phyloP scores from a whole-genome alignment of 2,329 filamentous ascomycete genomes.

The Phialophora verrucosa region DNA sequence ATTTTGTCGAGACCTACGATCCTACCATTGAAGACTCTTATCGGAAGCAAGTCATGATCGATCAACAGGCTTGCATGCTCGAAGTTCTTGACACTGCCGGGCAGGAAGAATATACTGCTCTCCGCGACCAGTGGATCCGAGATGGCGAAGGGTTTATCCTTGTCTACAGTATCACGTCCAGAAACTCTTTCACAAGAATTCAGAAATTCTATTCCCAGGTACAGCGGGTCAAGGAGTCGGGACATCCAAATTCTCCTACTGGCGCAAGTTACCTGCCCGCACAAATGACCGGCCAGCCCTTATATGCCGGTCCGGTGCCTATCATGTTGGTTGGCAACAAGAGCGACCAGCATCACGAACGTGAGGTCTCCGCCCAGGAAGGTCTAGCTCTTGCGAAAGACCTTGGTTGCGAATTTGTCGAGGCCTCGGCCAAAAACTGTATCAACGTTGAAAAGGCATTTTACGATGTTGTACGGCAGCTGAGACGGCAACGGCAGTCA shows the following conservation, averaged over 20 bases:
- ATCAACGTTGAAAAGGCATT: constrained; percentile 99
- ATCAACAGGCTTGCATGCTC: constrained; percentile 93
- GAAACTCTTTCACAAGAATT: constrained; percentile 93
- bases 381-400: constrained; percentile 89
- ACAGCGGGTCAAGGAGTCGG: constrained; percentile 92
- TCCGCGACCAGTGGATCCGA: constrained; percentile 97
- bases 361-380: constrained; percentile 96
- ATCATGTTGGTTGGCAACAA: constrained; percentile 99
- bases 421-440: constrained; percentile 96
- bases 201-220: constrained; percentile 97
- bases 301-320: constrained; percentile 66
- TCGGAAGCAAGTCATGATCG: constrained; percentile 79
- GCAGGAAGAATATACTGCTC: constrained; percentile 96
- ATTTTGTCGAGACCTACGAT: constrained; percentile 92
- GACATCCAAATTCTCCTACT: constrained; percentile 60
- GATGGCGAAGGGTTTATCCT: constrained; percentile 97
- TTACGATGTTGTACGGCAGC: constrained; percentile 91
- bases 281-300: constrained; percentile 55
- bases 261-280: constrained; percentile 57
- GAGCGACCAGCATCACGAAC: constrained; percentile 92
- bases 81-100: constrained; percentile 97
- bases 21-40: constrained; percentile 73
- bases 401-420: constrained; percentile 93
- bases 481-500: constrained; percentile 77
- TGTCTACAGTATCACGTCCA: constrained; percentile 97